These are phyloP conservation scores for Zygotorulaspora florentina DNA, from an alignment of 805 yeast genomes.

Conservation along the genomic window DNA sequence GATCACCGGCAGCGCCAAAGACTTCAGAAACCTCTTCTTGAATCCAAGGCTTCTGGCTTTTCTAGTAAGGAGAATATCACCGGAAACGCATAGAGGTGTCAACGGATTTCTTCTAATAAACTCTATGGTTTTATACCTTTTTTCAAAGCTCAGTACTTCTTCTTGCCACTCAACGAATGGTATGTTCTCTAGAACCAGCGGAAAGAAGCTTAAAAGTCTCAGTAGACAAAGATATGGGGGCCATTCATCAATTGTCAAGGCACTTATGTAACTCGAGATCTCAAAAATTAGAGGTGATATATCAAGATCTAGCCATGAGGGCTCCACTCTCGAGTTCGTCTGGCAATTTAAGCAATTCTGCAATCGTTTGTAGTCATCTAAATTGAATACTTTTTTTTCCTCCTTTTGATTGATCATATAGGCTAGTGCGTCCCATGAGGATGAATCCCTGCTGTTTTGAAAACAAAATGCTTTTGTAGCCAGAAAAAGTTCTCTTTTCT, in stretches of 20 bases:
- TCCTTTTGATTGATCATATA: conserved; percentile 19
- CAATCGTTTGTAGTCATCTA: conserved; percentile 9
- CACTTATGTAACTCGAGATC: conserved; percentile 16
- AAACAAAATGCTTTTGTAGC: conserved; percentile 28
- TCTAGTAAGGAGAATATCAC: conserved; percentile 10
- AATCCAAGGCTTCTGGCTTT: conserved; percentile 12
- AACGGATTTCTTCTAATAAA: conserved; percentile 12
- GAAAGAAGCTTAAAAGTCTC: conserved; percentile 3
- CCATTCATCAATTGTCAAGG: conserved; percentile 19
- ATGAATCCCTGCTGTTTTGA: conserved; percentile 29
- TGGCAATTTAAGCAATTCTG: background rate
- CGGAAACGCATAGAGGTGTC: conserved; percentile 6
- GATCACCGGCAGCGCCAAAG: background rate
- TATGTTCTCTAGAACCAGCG: background rate
- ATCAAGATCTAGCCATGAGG: background rate
- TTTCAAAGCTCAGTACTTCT: conserved; percentile 15
- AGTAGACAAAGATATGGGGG: conserved; percentile 28
- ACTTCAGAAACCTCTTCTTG: conserved; percentile 13
- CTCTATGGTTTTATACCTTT: conserved; percentile 5
- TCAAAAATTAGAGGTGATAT: conserved; percentile 4
- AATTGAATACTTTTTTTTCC: conserved; percentile 3
- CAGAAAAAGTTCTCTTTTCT: conserved; percentile 11
- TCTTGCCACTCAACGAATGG: conserved; percentile 16
- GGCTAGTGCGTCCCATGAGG: conserved; percentile 35
- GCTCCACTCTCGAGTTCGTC: background rate